phyloP scores from a whole-genome alignment of 495 filamentous ascomycete species.

The Xylaria intraflava region DNA sequence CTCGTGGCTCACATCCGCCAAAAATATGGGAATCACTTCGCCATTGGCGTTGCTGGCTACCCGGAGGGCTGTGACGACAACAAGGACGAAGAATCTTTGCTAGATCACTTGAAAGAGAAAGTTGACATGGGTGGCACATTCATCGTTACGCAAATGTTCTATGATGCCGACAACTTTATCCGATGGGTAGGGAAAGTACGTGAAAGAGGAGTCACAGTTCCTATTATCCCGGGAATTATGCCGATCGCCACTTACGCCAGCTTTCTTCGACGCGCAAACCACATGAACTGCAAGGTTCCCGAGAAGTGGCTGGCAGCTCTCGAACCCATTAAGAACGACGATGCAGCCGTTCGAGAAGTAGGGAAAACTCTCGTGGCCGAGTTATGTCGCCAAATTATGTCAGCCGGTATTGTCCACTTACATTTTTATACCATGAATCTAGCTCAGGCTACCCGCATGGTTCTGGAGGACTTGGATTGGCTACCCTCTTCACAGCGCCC shows the following conservation, averaged over 20 bases:
- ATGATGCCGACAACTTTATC: slow-evolving; percentile 92
- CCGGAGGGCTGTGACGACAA: slow-evolving; percentile 95
- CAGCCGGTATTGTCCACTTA: slow-evolving; percentile 75
- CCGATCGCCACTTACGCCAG: slow-evolving; percentile 92
- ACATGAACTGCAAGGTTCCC: slow-evolving; percentile 80
- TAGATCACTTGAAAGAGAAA: slow-evolving; percentile 96
- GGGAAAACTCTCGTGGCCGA: slow-evolving; percentile 86
- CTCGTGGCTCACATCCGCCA: slow-evolving; percentile 87
- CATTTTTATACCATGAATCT: slow-evolving; percentile 99
- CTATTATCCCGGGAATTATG: slow-evolving; percentile 98
- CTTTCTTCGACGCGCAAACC: slow-evolving; percentile 81
- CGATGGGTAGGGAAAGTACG: slow-evolving; percentile 81
- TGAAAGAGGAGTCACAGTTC: slow-evolving; percentile 75
- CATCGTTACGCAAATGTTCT: slow-evolving; percentile 99
- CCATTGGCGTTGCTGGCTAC: slow-evolving; percentile 96
- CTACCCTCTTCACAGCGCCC: slow-evolving; percentile 69
- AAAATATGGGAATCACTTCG: slow-evolving; percentile 90
- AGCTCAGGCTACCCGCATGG: slow-evolving; percentile 86
- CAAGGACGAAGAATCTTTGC: slow-evolving; percentile 70
- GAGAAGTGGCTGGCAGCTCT: slow-evolving; percentile 70
- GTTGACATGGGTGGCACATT: slow-evolving; percentile 91
- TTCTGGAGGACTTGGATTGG: slow-evolving; percentile 81
- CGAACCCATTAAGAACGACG: slow-evolving; percentile 94
- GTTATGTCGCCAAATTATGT: slow-evolving; percentile 78
- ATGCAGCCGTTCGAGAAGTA: slow-evolving; percentile 83